Percentiles rank a stretch among this genome's conserved stretches.
Evolutionary conservation across 2,329 filamentous ascomycete species (phyloP).

Genomic region (Dissoconium aciculare): DNA sequence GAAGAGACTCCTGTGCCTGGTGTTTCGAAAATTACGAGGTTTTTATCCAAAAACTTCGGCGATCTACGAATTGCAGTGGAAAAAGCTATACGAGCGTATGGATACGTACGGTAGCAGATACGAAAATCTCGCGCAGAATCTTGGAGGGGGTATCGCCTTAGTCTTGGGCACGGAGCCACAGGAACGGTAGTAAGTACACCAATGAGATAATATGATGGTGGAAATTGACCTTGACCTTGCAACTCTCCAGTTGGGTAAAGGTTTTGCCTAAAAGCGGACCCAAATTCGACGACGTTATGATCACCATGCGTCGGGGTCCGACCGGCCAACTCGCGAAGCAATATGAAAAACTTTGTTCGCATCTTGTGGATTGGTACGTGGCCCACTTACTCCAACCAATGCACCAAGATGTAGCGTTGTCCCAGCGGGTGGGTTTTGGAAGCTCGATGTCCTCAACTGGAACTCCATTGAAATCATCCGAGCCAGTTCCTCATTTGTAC

Average conservation of each 20-base stretch:
- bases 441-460: background rate
- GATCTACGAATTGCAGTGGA: background rate
- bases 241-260: background rate
- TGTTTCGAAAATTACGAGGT: conserved; percentile 1
- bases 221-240: too few relatives aligned
- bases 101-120: background rate
- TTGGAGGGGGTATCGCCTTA: background rate
- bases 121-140: background rate
- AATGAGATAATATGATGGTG: too few relatives aligned
- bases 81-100: background rate
- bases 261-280: background rate
- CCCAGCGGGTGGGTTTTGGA: background rate
- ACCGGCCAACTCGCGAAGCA: background rate
- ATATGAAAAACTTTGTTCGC: background rate
- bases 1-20: conserved; percentile 1
- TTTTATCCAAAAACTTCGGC: too few relatives aligned
- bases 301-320: background rate
- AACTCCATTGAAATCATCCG: background rate
- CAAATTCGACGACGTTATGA: conserved; percentile 1
- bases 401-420: background rate
- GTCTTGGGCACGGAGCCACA: background rate
- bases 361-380: background rate
- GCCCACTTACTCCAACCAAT: background rate
- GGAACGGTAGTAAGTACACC: background rate
- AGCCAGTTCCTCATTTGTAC: conserved; percentile 1